Evolutionary conservation across 331 rosid genomes (phyloP), one percentile per base, ranked within the genome.

Genomic region (Rhamnella rubrinervis): DNA sequence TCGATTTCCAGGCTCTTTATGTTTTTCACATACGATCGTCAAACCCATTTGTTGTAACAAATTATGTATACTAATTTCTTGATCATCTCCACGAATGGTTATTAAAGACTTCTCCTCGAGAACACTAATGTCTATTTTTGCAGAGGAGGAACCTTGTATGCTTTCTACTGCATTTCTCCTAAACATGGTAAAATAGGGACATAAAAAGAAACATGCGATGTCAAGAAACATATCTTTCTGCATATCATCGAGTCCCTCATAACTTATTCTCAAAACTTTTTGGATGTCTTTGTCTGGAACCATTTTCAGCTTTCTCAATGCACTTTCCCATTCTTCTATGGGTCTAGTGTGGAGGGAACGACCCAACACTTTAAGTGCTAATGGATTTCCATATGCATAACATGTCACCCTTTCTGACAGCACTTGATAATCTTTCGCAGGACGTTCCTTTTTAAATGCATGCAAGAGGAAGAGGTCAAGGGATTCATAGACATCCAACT

Each of bases 1-100:
- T 0, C 44, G 78, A 4, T 18, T 63, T 44, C 55, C 55, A 21
- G n/a, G 55, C 15, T 41, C 15, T 46, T 25, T 2, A 5, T 50
- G 70, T 68, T 70, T 67, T 13, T 23, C 4, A 0, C 52, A 55
- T 70, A 75, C 84, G 50, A 80, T 62, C 11, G 70, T 46, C 21
- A 20, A 53, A 61, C 76, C 83, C 51, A 70, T 76, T 69, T 80
- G 64, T 63, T 80, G 78, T 23, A 80, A 4, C 26, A 73, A 65
- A 46, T 65, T 56, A 67, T 79, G 80, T 82, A 83, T 75, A 8
- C 46, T 58, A 20, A 60, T 15, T 0, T 2, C 15, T 2, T 60
- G 1, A 7, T 60, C 0, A 59, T 4, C 3, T 2, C 35, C 3
- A 31, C 8, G 4, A 26, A 77, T 7, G 35, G 67, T 57, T 28